Base-by-base conservation (phyloP, 2,329 filamentous ascomycete species). In the Talaromyces marneffei region DNA sequence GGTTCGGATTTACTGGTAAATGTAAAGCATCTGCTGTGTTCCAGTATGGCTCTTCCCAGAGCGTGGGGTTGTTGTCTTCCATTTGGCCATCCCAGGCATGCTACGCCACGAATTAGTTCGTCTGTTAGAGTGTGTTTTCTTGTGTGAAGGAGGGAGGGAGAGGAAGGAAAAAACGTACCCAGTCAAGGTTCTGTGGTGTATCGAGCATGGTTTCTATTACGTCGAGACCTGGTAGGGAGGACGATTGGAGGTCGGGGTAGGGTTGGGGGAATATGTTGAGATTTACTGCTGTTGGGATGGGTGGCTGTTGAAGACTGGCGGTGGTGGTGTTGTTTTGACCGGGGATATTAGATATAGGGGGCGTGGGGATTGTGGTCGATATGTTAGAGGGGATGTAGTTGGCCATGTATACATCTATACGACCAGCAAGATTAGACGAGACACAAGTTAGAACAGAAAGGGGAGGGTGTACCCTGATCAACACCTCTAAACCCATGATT, bases 181-280 rank as follows among this genome's bases (percentile, higher is more conserved):
- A 74, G 63, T 75, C 68, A 18, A 74, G 55, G 59, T 69, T 70
- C 35, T 65, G 66, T 9, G 72, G 71, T 1, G 68, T 65, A 31
- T 69, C 69, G 14, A 75, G 65, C 72, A 75, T 75, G 16, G 70
- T 70, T 35, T 68, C 70, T 56, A 74, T 73, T 0, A 74, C 65
- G 20, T 66, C 70, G 4, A 73, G 57, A 6, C 66, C 40, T 25
- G 40, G 12, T 20, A 55, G 62, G 6, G 62, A 48, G 27, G 64
- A 53, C 2, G 55, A 25, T 5, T 48, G 44, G 2, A 48, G 14
- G 23, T 55, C 31, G 10, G 61, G 27, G 58, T 60, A 53, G 63
- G 57, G 3, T 16, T 23, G 35, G 20, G 48, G 35, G 29, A 40
- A 57, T 18, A 37, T n/a, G 31, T 60, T 25, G 23, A 35, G 23